Percentiles rank a stretch among this genome's conserved stretches.
phyloP scores from a whole-genome alignment of 768 basidiomycete genomes.

The Galerina sulciceps region DNA sequence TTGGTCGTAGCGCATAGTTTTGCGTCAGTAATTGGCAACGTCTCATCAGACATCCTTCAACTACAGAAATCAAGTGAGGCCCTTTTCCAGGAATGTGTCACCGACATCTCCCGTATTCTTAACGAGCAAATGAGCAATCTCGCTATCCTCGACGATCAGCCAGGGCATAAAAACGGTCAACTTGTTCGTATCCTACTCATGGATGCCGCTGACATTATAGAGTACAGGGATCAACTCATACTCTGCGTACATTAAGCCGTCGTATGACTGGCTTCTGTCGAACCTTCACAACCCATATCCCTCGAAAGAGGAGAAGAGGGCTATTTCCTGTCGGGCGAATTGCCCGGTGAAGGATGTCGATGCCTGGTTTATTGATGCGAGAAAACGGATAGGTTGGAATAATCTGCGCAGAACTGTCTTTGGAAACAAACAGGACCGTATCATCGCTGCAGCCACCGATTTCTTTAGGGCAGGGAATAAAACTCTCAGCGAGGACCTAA shows the following conservation, averaged over 20 bases:
- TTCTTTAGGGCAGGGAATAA: constrained; percentile 25
- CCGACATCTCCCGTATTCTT: background rate
- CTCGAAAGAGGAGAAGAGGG: constrained; percentile 27
- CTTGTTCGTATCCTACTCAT: too few relatives aligned
- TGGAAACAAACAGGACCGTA: constrained; percentile 33
- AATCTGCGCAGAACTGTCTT: constrained; percentile 36
- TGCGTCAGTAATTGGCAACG: background rate
- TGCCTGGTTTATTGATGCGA: constrained; percentile 50
- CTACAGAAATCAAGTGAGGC: background rate
- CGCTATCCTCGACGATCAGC: background rate
- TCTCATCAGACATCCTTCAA: background rate
- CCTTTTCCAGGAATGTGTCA: background rate
- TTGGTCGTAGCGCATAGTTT: background rate
- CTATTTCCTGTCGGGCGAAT: constrained; percentile 29
- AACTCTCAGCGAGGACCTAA: background rate
- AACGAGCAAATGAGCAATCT: background rate
- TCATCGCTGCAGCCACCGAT: constrained; percentile 40
- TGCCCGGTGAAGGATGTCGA: constrained; percentile 36
- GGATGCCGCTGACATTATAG: too few relatives aligned
- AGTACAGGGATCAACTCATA: too few relatives aligned
- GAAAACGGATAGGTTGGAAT: constrained; percentile 61
- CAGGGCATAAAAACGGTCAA: background rate
- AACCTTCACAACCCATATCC: constrained; percentile 62
- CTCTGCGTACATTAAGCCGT: constrained; percentile 17
- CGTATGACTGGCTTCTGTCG: constrained; percentile 44